These are phyloP conservation scores for Juncus inflexus DNA, from an alignment of 176 grass and related monocot genomes.

Conservation along the genomic window DNA sequence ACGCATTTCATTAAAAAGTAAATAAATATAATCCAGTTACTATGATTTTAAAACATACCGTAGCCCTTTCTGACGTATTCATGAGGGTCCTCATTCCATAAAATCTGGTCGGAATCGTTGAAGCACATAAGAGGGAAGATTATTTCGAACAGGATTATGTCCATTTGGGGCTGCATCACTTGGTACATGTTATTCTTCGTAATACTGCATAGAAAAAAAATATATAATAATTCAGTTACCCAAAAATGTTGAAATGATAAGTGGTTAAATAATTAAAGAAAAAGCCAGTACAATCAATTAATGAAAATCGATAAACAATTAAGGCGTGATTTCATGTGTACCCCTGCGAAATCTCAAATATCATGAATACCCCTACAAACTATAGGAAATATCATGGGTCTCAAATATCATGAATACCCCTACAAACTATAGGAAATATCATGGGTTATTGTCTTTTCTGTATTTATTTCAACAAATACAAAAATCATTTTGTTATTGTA, in stretches of 20 bases:
- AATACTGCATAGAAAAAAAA: constrained; percentile 55
- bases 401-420: too few relatives aligned
- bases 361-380: too few relatives aligned
- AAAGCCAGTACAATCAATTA: neutral
- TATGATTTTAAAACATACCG: constrained; percentile 47
- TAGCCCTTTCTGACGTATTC: constrained; percentile 97
- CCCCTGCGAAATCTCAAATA: too few relatives aligned
- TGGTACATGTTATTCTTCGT: constrained; percentile 91
- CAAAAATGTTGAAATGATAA: neutral
- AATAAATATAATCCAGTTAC: constrained; percentile 2
- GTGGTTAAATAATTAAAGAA: neutral
- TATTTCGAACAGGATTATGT: constrained; percentile 87
- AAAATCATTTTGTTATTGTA: too few relatives aligned
- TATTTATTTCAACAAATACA: too few relatives aligned
- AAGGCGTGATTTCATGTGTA: too few relatives aligned
- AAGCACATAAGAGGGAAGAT: constrained; percentile 98
- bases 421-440: too few relatives aligned
- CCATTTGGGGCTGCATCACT: constrained; percentile 81
- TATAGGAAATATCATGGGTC: too few relatives aligned
- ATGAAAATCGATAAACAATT: too few relatives aligned
- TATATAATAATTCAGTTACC: constrained; percentile 5
- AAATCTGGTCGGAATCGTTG: constrained; percentile 83
- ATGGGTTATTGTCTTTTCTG: too few relatives aligned
- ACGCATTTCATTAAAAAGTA: constrained; percentile 5
- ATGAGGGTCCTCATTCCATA: constrained; percentile 97